These are phyloP conservation scores for Ottelia alismoides DNA, from an alignment of 106 monocot genomes.

Conservation along the genomic window DNA sequence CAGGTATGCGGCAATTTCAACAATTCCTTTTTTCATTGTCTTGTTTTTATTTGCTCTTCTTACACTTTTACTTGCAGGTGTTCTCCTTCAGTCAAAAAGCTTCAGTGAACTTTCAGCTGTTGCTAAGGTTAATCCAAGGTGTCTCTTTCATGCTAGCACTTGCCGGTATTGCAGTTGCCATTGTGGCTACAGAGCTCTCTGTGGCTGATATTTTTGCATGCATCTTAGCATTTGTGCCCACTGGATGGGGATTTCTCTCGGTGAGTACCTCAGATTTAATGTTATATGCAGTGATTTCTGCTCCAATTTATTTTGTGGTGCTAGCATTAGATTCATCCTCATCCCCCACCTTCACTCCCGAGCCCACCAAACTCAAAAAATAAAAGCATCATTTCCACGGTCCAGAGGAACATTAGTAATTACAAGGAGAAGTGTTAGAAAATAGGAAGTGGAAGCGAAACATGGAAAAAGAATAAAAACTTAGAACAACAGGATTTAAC, in stretches of 20 bases:
- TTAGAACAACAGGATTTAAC: too few species aligned
- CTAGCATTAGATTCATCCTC: too few species aligned
- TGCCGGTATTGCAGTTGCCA: constrained; percentile 51
- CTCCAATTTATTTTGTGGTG: too few species aligned
- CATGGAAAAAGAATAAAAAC: too few species aligned
- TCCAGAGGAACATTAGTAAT: too few species aligned
- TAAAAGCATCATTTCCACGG: too few species aligned
- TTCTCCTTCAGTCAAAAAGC: constrained; percentile 93
- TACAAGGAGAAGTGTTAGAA: too few species aligned
- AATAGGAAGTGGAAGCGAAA: too few species aligned
- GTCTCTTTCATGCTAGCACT: constrained; percentile 58
- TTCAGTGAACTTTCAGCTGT: constrained; percentile 83
- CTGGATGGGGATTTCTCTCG: constrained; percentile 91
- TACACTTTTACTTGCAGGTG: constrained; percentile 29
- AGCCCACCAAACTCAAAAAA: too few species aligned
- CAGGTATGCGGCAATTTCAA: constrained; percentile 24
- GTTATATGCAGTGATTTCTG: too few species aligned
- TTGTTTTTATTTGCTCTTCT: background rate
- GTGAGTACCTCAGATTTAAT: constrained; percentile 35
- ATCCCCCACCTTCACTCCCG: too few species aligned
- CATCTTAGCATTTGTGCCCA: constrained; percentile 88
- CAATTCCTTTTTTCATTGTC: background rate
- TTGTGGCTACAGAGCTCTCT: constrained; percentile 49
- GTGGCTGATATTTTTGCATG: constrained; percentile 73
- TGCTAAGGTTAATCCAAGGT: constrained; percentile 79